Base-by-base conservation (phyloP, 1,284 basidiomycete genomes). In the Grifola frondosa region DNA sequence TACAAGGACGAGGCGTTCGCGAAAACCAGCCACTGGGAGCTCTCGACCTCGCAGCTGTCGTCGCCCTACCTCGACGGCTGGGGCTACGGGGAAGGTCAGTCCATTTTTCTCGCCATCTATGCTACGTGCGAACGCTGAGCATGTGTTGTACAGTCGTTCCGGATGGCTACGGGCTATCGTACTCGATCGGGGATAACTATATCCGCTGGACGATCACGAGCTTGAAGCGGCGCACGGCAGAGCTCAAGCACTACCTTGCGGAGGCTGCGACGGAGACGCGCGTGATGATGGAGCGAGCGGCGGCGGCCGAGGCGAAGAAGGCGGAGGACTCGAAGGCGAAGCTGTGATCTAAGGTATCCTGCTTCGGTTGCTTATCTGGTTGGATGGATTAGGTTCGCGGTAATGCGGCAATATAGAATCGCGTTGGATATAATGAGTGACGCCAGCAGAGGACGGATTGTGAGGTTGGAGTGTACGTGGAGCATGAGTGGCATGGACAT, bases 141-240 rank as follows among this genome's bases (percentile, higher is more conserved):
- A 36, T 45, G 35, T 16, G 33, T 28, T 17, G 30, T 50, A 2
- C 49, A 87, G 92, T 96, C 32, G 91, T 94, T 0, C 78, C 85
- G 6, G 91, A 97, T 56, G 97, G 96, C 12, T 99, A 92, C 61
- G 96, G 97, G 9, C 70, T 97, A 29, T 85, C 91, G 28, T 99
- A 99, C 68, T 80, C 91, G 3, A 96, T 99, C 62, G 91, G 88
- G 42, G 85, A 92, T 52, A 69, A 87, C 47, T 85, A 88, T 57
- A 81, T 99, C 50, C 84, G 91, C 44, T 98, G 96, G 88, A 93
- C 91, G 34, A 87, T 98, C 56, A 97, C 94, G 41, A 88, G 85
- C 44, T 66, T 84, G 61, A 91, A 86, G 66, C 66, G 74, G 44
- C 71, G 80, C 24, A 80, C 82, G 22, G 80, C 74, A 7, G 72